phyloP scores from a whole-genome alignment of 2,329 filamentous ascomycete genomes.

The Aureobasidium sp. region DNA sequence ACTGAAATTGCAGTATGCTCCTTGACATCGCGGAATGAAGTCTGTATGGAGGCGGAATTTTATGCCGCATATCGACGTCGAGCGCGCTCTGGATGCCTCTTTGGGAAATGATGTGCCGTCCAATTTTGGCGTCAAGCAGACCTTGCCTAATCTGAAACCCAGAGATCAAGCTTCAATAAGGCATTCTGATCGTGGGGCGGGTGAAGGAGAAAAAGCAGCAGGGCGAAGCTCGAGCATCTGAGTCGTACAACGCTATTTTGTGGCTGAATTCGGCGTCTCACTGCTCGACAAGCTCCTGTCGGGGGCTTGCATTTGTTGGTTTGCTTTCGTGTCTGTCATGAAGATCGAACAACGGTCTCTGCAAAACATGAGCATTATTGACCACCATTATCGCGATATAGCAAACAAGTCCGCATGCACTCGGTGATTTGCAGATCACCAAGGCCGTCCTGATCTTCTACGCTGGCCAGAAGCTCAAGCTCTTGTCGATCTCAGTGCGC shows the following conservation, averaged over 20 bases:
- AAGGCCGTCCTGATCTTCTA: background rate
- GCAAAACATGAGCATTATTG: background rate
- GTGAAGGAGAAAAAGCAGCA: background rate
- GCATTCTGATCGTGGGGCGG: background rate
- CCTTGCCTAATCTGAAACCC: conserved; percentile 11
- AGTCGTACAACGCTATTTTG: conserved; percentile 9
- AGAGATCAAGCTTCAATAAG: conserved; percentile 10
- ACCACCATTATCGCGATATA: conserved; percentile 7
- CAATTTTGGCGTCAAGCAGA: conserved; percentile 2
- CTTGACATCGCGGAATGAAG: background rate
- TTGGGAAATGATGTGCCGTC: background rate
- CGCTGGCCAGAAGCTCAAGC: conserved; percentile 10
- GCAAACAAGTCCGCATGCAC: background rate
- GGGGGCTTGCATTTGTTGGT: background rate
- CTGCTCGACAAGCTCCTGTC: background rate
- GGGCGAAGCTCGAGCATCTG: conserved; percentile 1
- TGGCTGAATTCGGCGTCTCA: conserved; percentile 12
- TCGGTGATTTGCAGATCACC: conserved; percentile 7
- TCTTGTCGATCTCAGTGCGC: background rate
- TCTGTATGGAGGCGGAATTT: background rate
- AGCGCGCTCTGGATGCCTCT: background rate
- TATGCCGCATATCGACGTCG: background rate
- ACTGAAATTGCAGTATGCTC: background rate
- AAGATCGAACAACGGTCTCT: conserved; percentile 4
- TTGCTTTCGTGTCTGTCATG: background rate